Evolutionary conservation across 768 basidiomycete genomes (phyloP), one percentile per base, ranked within the genome.

Genomic region (Boletus bicolor): DNA sequence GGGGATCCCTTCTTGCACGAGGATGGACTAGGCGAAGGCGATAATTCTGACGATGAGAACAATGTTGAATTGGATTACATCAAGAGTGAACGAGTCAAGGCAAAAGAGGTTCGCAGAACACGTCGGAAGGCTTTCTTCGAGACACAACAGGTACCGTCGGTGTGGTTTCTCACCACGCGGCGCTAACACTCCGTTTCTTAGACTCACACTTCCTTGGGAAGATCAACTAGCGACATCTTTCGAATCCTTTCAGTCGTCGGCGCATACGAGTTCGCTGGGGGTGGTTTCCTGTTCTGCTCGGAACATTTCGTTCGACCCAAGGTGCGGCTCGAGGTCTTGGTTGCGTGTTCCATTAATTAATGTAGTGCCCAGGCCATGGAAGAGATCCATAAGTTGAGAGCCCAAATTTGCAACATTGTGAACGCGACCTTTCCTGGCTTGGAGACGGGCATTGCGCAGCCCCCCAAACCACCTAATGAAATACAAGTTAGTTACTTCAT

Each of bases 1-100:
- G 97, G 97, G 2, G 94, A 98, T 72, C 97, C 97, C 2, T 98
- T 98, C 75, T 67, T 98, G 43, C 85, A 89, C 52, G 93, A 94
- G 67, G 88, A 91, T 51, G 81, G 77, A 19, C 69, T 90, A 11
- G 77, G 73, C 10, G 71, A 74, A 1, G 76, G 76, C 5, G 79
- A 77, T 9, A 66, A 73, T 10, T 72, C 72, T 7, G 73, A 73
- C 7, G 64, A 69, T n/a, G 78, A 78, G 5, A 65, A 70, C 14
- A 65, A 65, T 30, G 71, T 72, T 14, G 79, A 72, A 35, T 44
- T 81, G 2, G 62, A 72, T 4, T 74, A 82, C 58, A 62, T 86
- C 34, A 78, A 73, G 30, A 80, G 72, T 57, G 77, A 80, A 51
- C 74, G 73, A 28, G 61, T 76, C 15, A 79, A 72, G 61, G 75